A percentile compares a stretch with the other conserved stretches of the same genome.
phyloP scores from a whole-genome alignment of 768 basidiomycete species.

The Hygrophorus russula region DNA sequence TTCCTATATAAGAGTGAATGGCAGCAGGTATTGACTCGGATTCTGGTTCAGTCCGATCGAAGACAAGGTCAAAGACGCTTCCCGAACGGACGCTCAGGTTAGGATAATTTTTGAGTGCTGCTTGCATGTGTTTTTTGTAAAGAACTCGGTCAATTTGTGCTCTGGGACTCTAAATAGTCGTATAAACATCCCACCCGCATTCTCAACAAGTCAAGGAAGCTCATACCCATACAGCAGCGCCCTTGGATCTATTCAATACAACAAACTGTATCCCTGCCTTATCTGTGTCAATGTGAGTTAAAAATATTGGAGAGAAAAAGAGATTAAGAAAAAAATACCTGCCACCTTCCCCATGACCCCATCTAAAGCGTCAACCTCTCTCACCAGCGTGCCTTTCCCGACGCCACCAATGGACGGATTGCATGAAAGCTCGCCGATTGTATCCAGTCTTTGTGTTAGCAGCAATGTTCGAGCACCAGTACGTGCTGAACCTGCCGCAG shows the following conservation, averaged over 20 bases:
- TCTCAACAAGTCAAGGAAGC: conserved; percentile 11
- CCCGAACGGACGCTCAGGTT: conserved; percentile 61
- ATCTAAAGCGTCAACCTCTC: conserved; percentile 85
- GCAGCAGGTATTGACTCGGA: too few species aligned
- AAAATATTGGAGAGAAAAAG: neutral
- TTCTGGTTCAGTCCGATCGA: conserved; percentile 25
- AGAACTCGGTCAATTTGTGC: conserved; percentile 82
- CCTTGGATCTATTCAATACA: conserved; percentile 76
- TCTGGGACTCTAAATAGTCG: conserved; percentile 57
- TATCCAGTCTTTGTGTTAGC: conserved; percentile 72
- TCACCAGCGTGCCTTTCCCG: conserved; percentile 85
- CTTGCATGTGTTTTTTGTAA: conserved; percentile 79
- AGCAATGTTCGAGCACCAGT: conserved; percentile 74
- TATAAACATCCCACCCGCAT: neutral
- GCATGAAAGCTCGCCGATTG: conserved; percentile 76
- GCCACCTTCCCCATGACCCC: conserved; percentile 78
- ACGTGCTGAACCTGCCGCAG: conserved; percentile 77
- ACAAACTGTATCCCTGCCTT: conserved; percentile 85
- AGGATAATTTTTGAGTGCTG: conserved; percentile 49
- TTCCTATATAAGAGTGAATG: too few species aligned
- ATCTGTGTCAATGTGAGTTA: conserved; percentile 31
- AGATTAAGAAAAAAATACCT: conserved; percentile 35
- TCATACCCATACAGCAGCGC: conserved; percentile 83
- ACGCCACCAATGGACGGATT: conserved; percentile 90
- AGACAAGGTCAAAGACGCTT: conserved; percentile 70